These are phyloP conservation scores for Xylaria venustula DNA, from an alignment of 495 filamentous ascomycete genomes.

Conservation along the genomic window DNA sequence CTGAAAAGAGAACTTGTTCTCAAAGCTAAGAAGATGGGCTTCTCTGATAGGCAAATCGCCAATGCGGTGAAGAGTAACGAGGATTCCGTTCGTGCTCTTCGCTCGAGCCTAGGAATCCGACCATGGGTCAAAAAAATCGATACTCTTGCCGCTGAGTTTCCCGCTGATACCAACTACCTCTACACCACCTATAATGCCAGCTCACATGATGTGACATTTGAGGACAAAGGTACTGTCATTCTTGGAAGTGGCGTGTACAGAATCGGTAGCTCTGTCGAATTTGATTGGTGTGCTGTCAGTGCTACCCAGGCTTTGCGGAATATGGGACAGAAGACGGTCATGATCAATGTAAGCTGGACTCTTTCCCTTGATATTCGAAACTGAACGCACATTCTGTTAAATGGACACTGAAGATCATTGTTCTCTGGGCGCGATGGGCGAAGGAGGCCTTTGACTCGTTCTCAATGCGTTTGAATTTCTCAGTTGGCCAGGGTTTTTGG, in stretches of 20 bases:
- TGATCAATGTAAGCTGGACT: slow-evolving; percentile 71
- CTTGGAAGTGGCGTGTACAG: slow-evolving; percentile 94
- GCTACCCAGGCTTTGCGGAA: slow-evolving; percentile 79
- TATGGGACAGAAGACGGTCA: slow-evolving; percentile 96
- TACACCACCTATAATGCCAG: slow-evolving; percentile 98
- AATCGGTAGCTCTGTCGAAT: slow-evolving; percentile 96
- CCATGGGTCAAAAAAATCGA: slow-evolving; percentile 98
- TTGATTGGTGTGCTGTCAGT: slow-evolving; percentile 98
- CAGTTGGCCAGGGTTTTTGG: not conserved
- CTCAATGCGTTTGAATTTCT: not conserved
- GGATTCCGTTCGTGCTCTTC: slow-evolving; percentile 81
- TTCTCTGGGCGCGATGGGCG: not conserved
- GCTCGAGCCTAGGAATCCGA: slow-evolving; percentile 80
- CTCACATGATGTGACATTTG: slow-evolving; percentile 91
- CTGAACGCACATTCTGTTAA: not conserved
- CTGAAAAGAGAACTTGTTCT: slow-evolving; percentile 82
- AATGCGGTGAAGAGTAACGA: slow-evolving; percentile 80
- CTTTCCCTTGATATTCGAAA: not conserved
- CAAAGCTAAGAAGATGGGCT: slow-evolving; percentile 94
- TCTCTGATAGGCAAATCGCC: slow-evolving; percentile 95
- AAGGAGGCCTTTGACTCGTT: too few species aligned
- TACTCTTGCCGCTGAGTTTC: slow-evolving; percentile 95
- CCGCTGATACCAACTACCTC: slow-evolving; percentile 94
- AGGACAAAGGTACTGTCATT: slow-evolving; percentile 88
- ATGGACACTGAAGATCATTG: not conserved